Evolutionary conservation across 331 rosid genomes (phyloP), one percentile per base, ranked within the genome.

Genomic region (Quercus lobata): DNA sequence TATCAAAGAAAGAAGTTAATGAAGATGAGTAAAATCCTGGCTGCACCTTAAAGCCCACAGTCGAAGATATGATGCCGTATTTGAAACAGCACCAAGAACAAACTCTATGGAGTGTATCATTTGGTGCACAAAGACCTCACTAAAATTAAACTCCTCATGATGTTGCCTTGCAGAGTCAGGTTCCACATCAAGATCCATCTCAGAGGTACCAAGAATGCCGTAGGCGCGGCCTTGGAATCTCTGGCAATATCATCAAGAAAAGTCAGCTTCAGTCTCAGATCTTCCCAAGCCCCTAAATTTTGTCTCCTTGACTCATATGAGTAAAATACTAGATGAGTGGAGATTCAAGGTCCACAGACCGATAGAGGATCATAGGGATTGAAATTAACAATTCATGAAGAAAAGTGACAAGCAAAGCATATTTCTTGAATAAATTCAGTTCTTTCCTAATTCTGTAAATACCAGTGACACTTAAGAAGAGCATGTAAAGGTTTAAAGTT

Each of bases 91-190:
- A 85, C 99, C 99, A 68, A 96, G 89, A 84, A 96, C 89, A 72
- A 96, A 96, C 90, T 96, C 99, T 80, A 96, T 96, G 77, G 99
- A 86, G 74, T 96, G 99, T 80, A 96, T 96, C 99, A 93, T 93
- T 90, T 96, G 99, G 84, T 96, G 99, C 80, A 96, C 99, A 88
- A 96, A 96, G 68, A 96, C 90, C 88, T 96, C 99, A 74, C 95
- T 92, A 78, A 96, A 96, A 84, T 96, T 88, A 83, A 96, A 96
- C 73, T 92, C 99, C 76, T 93, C 99, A 5, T 86, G 89, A 87
- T 87, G 92, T 78, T 87, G 92, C 88, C 97, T 87, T 21, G 96
- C 99, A 75, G 97, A 91, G 86, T 89, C 95, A 74, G 97, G 98
- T 79, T 96, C 98, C 63, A 84, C 87, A 52, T 93, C 99, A 69